phyloP scores from a whole-genome alignment of 2,329 filamentous ascomycete species.

The Aspergillus fructus region DNA sequence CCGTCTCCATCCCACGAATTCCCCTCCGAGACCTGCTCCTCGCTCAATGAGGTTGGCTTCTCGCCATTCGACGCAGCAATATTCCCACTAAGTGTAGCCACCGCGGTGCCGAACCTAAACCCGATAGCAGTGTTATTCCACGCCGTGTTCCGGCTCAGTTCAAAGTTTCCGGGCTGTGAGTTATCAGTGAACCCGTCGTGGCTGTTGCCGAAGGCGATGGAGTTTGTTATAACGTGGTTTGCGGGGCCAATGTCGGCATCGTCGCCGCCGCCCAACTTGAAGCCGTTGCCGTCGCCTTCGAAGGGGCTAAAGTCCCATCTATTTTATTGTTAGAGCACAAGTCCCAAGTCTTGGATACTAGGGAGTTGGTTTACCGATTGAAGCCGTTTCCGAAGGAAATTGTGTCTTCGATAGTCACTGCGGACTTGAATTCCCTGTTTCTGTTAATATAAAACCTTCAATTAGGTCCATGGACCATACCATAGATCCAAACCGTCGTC shows the following conservation, averaged over 20 bases:
- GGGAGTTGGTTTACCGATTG: conserved; percentile 9
- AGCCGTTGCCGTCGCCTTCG: conserved; percentile 22
- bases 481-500: conserved; percentile 20
- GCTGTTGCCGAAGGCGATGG: conserved; percentile 16
- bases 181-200: conserved; percentile 22
- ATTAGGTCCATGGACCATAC: neutral
- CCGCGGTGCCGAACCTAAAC: conserved; percentile 14
- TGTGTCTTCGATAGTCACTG: conserved; percentile 18
- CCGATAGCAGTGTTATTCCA: conserved; percentile 18
- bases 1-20: conserved; percentile 17
- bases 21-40: conserved; percentile 9
- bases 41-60: conserved; percentile 8
- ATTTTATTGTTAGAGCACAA: neutral
- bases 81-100: conserved; percentile 14
- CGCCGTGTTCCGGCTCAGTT: conserved; percentile 16
- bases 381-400: conserved; percentile 19
- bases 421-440: conserved; percentile 20
- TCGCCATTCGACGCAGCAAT: conserved; percentile 18
- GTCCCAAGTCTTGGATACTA: neutral
- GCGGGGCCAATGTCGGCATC: conserved; percentile 15
- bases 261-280: conserved; percentile 19
- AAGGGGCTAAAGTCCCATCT: conserved; percentile 20
- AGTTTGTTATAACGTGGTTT: conserved; percentile 18
- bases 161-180: conserved; percentile 18
- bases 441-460: neutral